Evolutionary conservation across 441 rosid genomes (phyloP).

Genomic region (Manihot esculenta): DNA sequence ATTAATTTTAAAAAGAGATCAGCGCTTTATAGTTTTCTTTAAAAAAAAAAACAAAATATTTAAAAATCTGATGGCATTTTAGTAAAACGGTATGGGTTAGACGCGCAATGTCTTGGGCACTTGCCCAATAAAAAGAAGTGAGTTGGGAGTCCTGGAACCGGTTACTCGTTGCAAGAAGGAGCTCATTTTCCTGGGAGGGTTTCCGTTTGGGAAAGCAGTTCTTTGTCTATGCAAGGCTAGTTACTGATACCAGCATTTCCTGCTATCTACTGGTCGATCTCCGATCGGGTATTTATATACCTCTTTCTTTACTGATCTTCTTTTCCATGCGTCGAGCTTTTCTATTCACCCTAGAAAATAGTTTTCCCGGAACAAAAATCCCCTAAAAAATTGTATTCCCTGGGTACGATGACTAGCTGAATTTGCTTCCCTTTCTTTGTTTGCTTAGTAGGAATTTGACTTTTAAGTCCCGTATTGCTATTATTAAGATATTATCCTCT

Average conservation of each 20-base stretch:
- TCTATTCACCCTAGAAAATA: background rate
- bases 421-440: background rate
- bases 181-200: conserved; percentile 8
- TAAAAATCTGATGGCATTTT: background rate
- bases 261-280: conserved; percentile 18
- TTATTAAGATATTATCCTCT: background rate
- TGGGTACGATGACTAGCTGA: background rate
- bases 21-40: too few species aligned
- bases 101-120: background rate
- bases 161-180: background rate
- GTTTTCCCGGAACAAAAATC: background rate
- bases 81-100: background rate
- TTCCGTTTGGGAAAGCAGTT: background rate
- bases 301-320: background rate
- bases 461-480: background rate
- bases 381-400: background rate
- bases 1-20: too few species aligned
- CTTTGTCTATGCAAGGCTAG: conserved; percentile 14
- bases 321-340: background rate
- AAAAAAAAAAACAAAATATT: too few species aligned
- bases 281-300: conserved; percentile 22
- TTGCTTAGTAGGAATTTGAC: background rate
- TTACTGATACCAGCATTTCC: background rate
- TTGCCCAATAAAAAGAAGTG: background rate
- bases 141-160: background rate